Base-by-base conservation (phyloP, 768 basidiomycete species). In the Kockovaella imperatae region DNA sequence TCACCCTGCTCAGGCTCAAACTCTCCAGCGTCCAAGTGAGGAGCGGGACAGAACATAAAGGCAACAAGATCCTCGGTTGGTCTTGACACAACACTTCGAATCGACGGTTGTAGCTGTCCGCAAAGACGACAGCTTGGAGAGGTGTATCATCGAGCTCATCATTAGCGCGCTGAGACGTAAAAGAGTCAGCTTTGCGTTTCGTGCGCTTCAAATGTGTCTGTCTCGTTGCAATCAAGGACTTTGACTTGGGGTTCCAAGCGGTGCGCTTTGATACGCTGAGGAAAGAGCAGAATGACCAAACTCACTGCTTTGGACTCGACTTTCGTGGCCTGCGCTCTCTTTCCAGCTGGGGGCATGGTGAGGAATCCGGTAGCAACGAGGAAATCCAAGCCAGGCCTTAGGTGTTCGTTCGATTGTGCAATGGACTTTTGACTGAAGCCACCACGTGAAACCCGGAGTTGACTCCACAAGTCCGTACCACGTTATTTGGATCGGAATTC, bases 1-100 rank as follows among this genome's bases (percentile, higher is more conserved):
- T 87, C 29, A 99, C 89, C 45, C 89, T 89, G 28, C 89, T 87
- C n/a, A 95, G 76, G 24, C 87, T 83, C 29, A 99, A 79, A 68
- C 85, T 85, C 68, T 99, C 95, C 52, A 97, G 83, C 3, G 95
- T 96, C 90, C 93, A 97, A 60, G 88, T 87, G 28, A 99, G 77
- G 25, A 99, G 74, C 3, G 90, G 84, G 0, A 86, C 84, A 71
- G 96, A 96, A 73, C 90, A 90, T 57, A 97, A 79, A 1, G 93
- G 95, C 20, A 97, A 76, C 10, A 97, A 77, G 71, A 87, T 88
- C 71, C 91, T 79, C 54, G 91, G 91, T 73, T 82, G 85, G 67
- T 81, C 80, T 29, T 79, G 78, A 31, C 88, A 91, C n/a, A 95
- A 78, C 17, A 90, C 91, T 48, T 84, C 79, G 66, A 96, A 93